These are phyloP conservation scores for Tuber magnatum DNA, from an alignment of 495 filamentous ascomycete genomes.

Conservation along the genomic window DNA sequence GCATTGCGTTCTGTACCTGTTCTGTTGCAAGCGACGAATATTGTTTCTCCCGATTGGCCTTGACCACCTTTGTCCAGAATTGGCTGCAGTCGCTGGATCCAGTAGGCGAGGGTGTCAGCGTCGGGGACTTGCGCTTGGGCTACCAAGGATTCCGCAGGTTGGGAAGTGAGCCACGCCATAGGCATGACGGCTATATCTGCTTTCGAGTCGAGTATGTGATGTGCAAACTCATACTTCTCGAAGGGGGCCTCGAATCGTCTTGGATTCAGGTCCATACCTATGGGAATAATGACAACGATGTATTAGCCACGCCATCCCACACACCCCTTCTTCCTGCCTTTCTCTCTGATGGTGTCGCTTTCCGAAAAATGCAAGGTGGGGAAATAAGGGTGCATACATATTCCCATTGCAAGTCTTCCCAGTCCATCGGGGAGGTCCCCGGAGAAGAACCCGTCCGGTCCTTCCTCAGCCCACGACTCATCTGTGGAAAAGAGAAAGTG, in stretches of 20 bases:
- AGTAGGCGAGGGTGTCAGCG: conserved; percentile 75
- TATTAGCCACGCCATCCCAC: conserved; percentile 5
- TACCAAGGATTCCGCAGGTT: conserved; percentile 46
- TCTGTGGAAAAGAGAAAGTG: conserved; percentile 85
- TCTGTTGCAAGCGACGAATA: conserved; percentile 79
- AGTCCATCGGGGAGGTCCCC: conserved; percentile 48
- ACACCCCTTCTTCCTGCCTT: background rate
- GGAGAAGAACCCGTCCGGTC: conserved; percentile 54
- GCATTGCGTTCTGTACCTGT: conserved; percentile 61
- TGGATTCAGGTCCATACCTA: conserved; percentile 63
- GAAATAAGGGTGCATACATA: conserved; percentile 57
- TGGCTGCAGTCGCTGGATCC: conserved; percentile 76
- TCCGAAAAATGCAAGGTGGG: background rate
- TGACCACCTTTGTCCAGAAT: conserved; percentile 52
- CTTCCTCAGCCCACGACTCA: conserved; percentile 82
- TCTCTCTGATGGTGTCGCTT: conserved; percentile 19
- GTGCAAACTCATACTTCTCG: conserved; percentile 77
- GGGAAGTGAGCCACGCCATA: conserved; percentile 79
- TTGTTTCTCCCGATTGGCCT: conserved; percentile 48
- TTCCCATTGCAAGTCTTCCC: conserved; percentile 69
- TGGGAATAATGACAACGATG: conserved; percentile 3
- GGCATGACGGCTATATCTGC: conserved; percentile 69
- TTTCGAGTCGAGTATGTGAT: conserved; percentile 57
- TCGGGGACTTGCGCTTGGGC: conserved; percentile 52
- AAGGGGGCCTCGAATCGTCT: conserved; percentile 50